Conservation (phyloP, 2,329 filamentous ascomycete genomes). For the Leptographium radiaticola region DNA sequence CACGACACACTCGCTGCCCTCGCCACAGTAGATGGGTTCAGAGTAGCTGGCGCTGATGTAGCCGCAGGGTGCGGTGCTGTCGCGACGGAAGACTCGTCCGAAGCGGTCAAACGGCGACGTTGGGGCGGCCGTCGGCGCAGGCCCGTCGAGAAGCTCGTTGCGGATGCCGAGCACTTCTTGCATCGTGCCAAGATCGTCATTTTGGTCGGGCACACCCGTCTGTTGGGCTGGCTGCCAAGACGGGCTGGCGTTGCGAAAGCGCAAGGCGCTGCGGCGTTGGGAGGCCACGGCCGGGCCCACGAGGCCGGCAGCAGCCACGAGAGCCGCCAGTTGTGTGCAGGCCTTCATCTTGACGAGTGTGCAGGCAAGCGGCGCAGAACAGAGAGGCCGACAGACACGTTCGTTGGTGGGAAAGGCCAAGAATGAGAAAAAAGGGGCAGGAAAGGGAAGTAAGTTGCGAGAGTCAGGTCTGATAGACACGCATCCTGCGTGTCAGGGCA, state of each 20-base stretch:
- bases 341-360: neutral
- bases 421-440: no score
- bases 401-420: no score
- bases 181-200: neutral
- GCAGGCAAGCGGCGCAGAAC: no score
- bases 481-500: no score
- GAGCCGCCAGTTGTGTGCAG: neutral
- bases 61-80: neutral
- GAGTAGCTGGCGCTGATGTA: neutral
- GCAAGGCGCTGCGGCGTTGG: neutral
- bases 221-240: neutral
- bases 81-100: neutral
- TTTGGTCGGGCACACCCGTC: neutral
- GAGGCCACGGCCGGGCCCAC: neutral
- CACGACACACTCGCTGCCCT: constrained; percentile 15
- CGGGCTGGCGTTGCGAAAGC: neutral
- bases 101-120: neutral
- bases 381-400: no score
- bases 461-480: no score
- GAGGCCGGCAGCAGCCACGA: neutral
- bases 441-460: no score
- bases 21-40: constrained; percentile 17
- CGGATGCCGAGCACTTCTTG: neutral
- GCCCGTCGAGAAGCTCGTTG: neutral
- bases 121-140: neutral